Percentiles rank a stretch among this genome's conserved stretches.
phyloP scores from a whole-genome alignment of 2,329 filamentous ascomycete genomes.

The Coniochaeta sp. region DNA sequence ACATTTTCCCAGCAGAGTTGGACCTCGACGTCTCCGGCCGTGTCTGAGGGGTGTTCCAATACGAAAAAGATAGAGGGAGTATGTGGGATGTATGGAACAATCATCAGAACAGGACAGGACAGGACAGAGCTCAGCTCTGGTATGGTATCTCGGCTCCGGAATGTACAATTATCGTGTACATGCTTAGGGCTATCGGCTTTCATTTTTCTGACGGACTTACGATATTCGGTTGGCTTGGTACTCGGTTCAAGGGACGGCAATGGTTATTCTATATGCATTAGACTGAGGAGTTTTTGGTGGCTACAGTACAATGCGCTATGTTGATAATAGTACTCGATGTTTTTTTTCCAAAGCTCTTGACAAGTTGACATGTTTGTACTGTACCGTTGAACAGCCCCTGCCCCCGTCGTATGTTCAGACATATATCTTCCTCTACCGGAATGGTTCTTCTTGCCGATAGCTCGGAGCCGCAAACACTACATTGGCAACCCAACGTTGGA shows the following conservation, averaged over 20 bases:
- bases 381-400: too few species aligned
- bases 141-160: not conserved
- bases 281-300: not conserved
- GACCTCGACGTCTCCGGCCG: not conserved
- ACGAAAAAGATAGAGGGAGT: not conserved
- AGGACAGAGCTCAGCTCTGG: not conserved
- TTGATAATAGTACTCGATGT: not conserved
- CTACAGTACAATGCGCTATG: not conserved
- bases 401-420: too few species aligned
- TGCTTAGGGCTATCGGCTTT: not conserved
- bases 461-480: too few species aligned
- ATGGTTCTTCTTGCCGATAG: too few species aligned
- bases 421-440: too few species aligned
- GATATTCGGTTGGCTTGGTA: not conserved
- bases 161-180: not conserved
- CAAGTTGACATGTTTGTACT: too few species aligned
- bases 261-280: not conserved
- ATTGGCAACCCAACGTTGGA: too few species aligned
- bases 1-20: not conserved
- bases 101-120: not conserved
- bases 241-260: not conserved
- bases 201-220: not conserved
- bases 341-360: not conserved
- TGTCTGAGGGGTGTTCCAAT: not conserved
- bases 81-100: not conserved